A percentile compares a stretch with the other conserved stretches of the same genome.
These are phyloP conservation scores for Trichoderma afroharzianum DNA, from an alignment of 2,329 filamentous ascomycete species.

Conservation along the genomic window DNA sequence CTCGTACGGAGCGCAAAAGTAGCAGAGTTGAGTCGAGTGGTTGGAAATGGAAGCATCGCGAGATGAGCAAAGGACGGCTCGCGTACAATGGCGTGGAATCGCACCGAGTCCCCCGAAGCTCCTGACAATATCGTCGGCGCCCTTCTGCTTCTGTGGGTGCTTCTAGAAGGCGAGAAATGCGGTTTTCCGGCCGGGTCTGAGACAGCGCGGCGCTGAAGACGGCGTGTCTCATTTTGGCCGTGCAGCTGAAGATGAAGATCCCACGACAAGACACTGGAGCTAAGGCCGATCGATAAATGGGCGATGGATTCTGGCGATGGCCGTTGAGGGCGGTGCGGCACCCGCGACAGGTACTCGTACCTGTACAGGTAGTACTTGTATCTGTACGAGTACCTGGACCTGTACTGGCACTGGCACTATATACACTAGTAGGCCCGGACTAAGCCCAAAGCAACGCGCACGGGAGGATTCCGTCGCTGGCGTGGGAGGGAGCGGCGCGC, in stretches of 20 bases:
- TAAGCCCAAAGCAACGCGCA: not conserved
- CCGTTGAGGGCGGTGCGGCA: not conserved
- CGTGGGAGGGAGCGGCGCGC: not conserved
- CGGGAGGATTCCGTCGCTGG: conserved; percentile 9
- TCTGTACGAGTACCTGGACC: not conserved
- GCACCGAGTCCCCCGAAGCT: conserved; percentile 1
- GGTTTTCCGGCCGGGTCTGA: not conserved
- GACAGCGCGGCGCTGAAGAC: conserved; percentile 1
- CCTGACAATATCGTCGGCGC: not conserved
- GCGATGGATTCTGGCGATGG: not conserved
- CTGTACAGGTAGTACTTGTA: not conserved
- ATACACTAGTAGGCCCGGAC: too few species aligned
- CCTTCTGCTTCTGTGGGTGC: conserved; percentile 5
- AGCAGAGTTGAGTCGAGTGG: not conserved
- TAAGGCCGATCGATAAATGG: conserved; percentile 4
- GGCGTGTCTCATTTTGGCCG: conserved; percentile 4
- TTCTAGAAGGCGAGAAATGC: conserved; percentile 1
- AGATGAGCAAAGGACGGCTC: conserved; percentile 15
- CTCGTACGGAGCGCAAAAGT: not conserved
- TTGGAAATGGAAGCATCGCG: not conserved
- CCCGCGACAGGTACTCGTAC: not conserved
- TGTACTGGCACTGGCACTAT: not conserved
- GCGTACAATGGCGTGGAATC: conserved; percentile 2
- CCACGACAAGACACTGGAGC: not conserved
- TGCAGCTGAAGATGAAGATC: conserved; percentile 9